Evolutionary conservation across 2,329 filamentous ascomycete species (phyloP), one percentile per base, ranked within the genome.

Genomic region (Cordyceps fumosorosea): DNA sequence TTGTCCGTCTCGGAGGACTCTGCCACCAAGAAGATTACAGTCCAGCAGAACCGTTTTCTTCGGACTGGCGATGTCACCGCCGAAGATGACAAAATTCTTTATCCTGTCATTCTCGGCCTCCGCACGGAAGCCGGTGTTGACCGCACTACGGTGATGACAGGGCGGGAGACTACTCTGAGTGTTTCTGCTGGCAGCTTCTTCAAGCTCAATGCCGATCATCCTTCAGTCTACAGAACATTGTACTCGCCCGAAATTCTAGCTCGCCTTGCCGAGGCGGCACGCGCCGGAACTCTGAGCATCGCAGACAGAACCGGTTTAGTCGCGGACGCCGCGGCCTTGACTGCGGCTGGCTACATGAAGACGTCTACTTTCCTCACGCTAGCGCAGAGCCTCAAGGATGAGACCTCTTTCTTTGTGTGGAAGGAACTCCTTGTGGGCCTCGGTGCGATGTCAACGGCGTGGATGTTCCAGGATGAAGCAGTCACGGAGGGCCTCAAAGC

Each of bases 271-370:
- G 78, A 91, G 71, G 91, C 93, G 59, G 93, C 92, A 50, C 95
- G 89, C 75, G 71, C 69, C 0, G 73, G 74, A 20, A 81, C 93
- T 10, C 78, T 98, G 62, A 88, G 85, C 11, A 91, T 96, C 8
- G 91, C 96, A 76, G 93, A 98, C 73, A 87, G 93, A 63, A 91
- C 93, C 52, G 93, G 93, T 71, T 95, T 98, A 89, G 90, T 96
- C 72, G 89, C 91, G 37, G 93, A 98, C 74, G 92, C 93, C 3
- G 92, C 91, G 68, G 91, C 93, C 34, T 82, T 98, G 67, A 91
- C 93, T 57, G 85, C 90, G 40, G 95, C 93, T 56, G 93, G 93
- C 37, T 96, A 96, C 74, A 91, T 96, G 74, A 96, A 91, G 81
- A 96, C 93, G 0, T 96, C 93, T n/a, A 92, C 91, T 12, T 84